Evolutionary conservation across 1,284 basidiomycete species (phyloP).

Genomic region (Earliella scabrosa): DNA sequence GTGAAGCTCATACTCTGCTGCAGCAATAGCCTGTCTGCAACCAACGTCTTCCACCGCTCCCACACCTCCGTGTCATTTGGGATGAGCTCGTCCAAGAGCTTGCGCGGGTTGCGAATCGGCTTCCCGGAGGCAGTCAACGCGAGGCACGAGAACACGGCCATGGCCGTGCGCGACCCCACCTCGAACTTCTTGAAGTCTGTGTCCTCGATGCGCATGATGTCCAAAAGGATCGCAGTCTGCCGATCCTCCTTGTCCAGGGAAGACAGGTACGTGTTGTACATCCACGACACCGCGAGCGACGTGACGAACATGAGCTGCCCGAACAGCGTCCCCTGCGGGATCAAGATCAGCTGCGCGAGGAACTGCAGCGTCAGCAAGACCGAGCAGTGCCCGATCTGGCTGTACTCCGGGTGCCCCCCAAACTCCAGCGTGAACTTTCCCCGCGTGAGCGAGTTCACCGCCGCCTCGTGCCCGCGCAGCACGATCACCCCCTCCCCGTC

Average conservation of each 20-base stretch:
- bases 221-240: conserved; percentile 20
- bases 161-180: conserved; percentile 18
- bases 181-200: conserved; percentile 10
- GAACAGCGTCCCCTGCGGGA: conserved; percentile 22
- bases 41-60: conserved; percentile 17
- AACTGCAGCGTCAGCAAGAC: conserved; percentile 23
- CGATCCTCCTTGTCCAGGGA: conserved; percentile 23
- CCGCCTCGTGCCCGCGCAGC: conserved; percentile 17
- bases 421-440: conserved; percentile 19
- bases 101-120: conserved; percentile 9
- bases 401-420: conserved; percentile 13
- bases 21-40: conserved; percentile 3
- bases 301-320: conserved; percentile 25
- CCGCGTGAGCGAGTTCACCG: conserved; percentile 22
- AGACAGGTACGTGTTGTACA: conserved; percentile 23
- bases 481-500: conserved; percentile 14
- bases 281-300: conserved; percentile 21
- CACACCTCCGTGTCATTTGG: conserved; percentile 25
- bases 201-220: conserved; percentile 9
- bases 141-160: conserved; percentile 17
- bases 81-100: conserved; percentile 19
- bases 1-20: not conserved
- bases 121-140: not conserved
- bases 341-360: conserved; percentile 23
- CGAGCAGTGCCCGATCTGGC: conserved; percentile 16